Evolutionary conservation across 805 yeast genomes (phyloP).

Genomic region (Saturnispora ahearnii): DNA sequence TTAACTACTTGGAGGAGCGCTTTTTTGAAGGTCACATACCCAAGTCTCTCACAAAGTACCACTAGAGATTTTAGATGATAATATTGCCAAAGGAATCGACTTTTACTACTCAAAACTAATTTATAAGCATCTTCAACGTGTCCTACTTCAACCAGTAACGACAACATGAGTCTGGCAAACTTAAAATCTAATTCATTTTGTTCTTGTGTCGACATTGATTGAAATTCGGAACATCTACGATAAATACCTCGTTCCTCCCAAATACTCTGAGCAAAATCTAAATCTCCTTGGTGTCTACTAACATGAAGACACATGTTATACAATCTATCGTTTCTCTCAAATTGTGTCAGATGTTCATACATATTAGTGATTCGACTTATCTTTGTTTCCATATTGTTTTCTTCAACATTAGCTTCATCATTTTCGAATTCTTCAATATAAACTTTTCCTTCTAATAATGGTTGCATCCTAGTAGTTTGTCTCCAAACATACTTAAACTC

Average conservation of each 20-base stretch:
- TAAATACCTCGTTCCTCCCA: slow-evolving; percentile 78
- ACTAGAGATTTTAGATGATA: slow-evolving; percentile 36
- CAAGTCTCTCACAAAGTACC: slow-evolving; percentile 32
- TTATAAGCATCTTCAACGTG: slow-evolving; percentile 61
- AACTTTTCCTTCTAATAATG: slow-evolving; percentile 20
- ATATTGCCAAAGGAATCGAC: slow-evolving; percentile 61
- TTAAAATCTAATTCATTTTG: slow-evolving; percentile 46
- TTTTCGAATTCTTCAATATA: slow-evolving; percentile 9
- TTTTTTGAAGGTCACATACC: slow-evolving; percentile 31
- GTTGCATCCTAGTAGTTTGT: slow-evolving; percentile 27
- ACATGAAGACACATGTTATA: slow-evolving; percentile 61
- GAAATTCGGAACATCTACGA: slow-evolving; percentile 48
- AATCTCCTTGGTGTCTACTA: slow-evolving; percentile 46
- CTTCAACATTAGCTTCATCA: neutral
- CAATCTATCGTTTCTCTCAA: slow-evolving; percentile 35
- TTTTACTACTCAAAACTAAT: slow-evolving; percentile 56
- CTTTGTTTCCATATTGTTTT: slow-evolving; percentile 11
- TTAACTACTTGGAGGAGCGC: slow-evolving; percentile 21
- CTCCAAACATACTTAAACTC: slow-evolving; percentile 31
- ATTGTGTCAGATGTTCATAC: neutral
- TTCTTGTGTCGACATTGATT: slow-evolving; percentile 24
- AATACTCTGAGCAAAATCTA: slow-evolving; percentile 50
- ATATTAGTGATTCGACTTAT: neutral
- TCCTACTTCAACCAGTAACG: slow-evolving; percentile 45
- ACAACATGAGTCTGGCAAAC: slow-evolving; percentile 68